Evolutionary conservation across 768 basidiomycete species (phyloP), one percentile per base, ranked within the genome.

Genomic region (Mycena capillaripes): DNA sequence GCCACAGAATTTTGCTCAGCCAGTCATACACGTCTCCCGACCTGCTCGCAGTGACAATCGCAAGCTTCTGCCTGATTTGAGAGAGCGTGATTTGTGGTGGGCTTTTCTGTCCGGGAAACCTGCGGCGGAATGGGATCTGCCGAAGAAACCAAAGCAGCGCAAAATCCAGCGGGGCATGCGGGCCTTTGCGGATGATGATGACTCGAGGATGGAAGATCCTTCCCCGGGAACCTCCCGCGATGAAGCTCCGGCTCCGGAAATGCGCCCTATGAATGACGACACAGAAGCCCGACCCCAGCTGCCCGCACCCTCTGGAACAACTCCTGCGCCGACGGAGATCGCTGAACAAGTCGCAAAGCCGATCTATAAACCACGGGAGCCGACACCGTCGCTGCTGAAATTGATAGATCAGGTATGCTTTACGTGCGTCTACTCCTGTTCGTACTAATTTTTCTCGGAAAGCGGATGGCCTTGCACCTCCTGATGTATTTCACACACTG

Each of bases 401-500:
- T 82, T 85, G 62, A 89, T 95, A 55, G 91, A 95, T 77, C 90
- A 94, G 80, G 94, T 93, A 81, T 71, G 86, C 79, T 42, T 63
- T 71, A n/a, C 27, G 52, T n/a, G 21, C 32, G n/a, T 61, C 62
- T 44, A 10, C 65, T 23, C 44, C 32, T 57, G 75, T 64, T 38
- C 63, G 56, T 78, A 25, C 19, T 61, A 70, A 77, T 25, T 78
- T 72, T 52, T 60, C 55, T 58, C 61, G 29, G 8, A 36, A 74
- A 95, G 94, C 87, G 88, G 76, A 89, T 86, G 79, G 89, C 93
- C 6, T 79, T 95, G 30, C 94, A 94, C 78, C 85, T 95, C 53
- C 81, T 96, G 70, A 94, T 93, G 92, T 95, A 95, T 79, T 95
- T 95, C 79, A 86, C 90, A 21, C 89, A 95, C 76, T 96, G 94